phyloP scores from a whole-genome alignment of 257 asterid genomes.

The Salvia splendens region DNA sequence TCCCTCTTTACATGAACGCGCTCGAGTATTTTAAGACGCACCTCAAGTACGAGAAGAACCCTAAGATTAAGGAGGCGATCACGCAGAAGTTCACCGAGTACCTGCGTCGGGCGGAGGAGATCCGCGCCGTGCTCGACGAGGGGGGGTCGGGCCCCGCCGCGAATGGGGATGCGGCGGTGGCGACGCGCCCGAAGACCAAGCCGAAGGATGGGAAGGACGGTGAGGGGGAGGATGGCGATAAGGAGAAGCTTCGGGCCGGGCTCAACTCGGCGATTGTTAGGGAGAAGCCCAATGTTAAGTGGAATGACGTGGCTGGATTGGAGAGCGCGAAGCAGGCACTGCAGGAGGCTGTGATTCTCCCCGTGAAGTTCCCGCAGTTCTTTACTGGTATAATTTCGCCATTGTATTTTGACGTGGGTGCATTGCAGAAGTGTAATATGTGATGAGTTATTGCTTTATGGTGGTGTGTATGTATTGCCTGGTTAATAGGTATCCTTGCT shows the following conservation, averaged over 20 bases:
- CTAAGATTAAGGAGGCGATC: constrained; percentile 92
- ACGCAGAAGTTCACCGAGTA: constrained; percentile 95
- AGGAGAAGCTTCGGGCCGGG: constrained; percentile 85
- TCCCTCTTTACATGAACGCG: constrained; percentile 92
- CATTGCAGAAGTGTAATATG: background rate
- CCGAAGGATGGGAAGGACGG: constrained; percentile 90
- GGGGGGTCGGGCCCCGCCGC: constrained; percentile 80
- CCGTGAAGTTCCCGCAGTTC: constrained; percentile 96
- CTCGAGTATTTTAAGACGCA: constrained; percentile 93
- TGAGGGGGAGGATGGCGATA: constrained; percentile 90
- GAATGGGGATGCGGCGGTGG: constrained; percentile 92
- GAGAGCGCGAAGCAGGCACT: constrained; percentile 98
- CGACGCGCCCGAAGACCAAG: constrained; percentile 75
- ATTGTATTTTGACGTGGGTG: constrained; percentile 12
- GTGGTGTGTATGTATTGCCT: background rate
- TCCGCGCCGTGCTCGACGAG: constrained; percentile 83
- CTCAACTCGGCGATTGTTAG: constrained; percentile 88
- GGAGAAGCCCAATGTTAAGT: constrained; percentile 95
- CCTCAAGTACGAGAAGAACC: constrained; percentile 94
- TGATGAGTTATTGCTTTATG: constrained; percentile 10
- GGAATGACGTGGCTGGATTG: constrained; percentile 98
- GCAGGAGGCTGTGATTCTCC: constrained; percentile 97
- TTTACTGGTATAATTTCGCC: constrained; percentile 64
- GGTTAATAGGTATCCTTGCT: constrained; percentile 7
- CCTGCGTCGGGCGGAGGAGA: constrained; percentile 97